These are phyloP conservation scores for Leptographium wingfieldii DNA, from an alignment of 2,329 filamentous ascomycete genomes.

Conservation along the genomic window DNA sequence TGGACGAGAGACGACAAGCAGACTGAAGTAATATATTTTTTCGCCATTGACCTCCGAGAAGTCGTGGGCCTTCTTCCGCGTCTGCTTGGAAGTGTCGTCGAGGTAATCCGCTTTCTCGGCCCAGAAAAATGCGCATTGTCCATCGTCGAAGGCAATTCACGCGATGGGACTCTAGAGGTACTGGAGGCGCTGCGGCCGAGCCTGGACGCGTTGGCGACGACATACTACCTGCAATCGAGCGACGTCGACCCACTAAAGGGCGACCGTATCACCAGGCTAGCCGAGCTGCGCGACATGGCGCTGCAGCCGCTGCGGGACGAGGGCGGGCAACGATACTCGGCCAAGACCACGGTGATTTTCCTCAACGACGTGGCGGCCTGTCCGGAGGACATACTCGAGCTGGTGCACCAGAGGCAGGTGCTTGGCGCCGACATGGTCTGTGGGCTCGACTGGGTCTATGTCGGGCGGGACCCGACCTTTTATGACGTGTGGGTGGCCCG, in stretches of 20 bases:
- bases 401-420: constrained; percentile 32
- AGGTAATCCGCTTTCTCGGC: constrained; percentile 22
- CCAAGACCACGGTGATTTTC: constrained; percentile 34
- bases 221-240: constrained; percentile 30
- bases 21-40: constrained; percentile 27
- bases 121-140: constrained; percentile 37
- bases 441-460: constrained; percentile 44
- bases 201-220: constrained; percentile 24
- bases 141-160: constrained; percentile 42
- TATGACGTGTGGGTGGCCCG: constrained; percentile 46
- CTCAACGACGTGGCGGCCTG: constrained; percentile 42
- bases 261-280: constrained; percentile 59
- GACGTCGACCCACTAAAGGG: constrained; percentile 22
- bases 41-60: constrained; percentile 39
- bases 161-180: constrained; percentile 40
- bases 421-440: constrained; percentile 43
- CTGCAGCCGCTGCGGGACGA: constrained; percentile 40
- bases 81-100: constrained; percentile 36
- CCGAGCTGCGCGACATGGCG: constrained; percentile 59
- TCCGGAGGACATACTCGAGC: constrained; percentile 43
- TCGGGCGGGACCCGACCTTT: constrained; percentile 31
- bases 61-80: constrained; percentile 31
- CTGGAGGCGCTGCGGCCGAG: constrained; percentile 27
- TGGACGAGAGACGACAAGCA: neutral
- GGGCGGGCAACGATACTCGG: constrained; percentile 12